Percentiles rank a stretch among this genome's conserved stretches.
phyloP scores from a whole-genome alignment of 768 basidiomycete species.

The Leccinum rimulosum region DNA sequence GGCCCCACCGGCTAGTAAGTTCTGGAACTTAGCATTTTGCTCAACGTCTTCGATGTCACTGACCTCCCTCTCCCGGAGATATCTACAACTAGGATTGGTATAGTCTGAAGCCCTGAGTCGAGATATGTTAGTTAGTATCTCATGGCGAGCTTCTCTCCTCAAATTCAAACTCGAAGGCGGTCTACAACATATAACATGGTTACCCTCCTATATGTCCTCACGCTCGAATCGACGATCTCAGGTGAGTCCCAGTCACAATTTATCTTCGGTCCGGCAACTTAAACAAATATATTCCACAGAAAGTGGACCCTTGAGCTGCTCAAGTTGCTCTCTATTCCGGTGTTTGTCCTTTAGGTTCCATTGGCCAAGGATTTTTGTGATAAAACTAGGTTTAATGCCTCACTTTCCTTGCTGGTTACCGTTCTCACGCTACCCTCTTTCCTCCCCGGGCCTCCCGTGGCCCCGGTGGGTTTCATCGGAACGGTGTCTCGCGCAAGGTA shows the following conservation, averaged over 20 bases:
- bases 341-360: background rate
- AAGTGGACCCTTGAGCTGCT: background rate
- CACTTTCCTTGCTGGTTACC: background rate
- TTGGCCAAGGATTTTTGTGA: background rate
- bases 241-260: background rate
- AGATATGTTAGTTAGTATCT: background rate
- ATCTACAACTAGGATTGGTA: background rate
- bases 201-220: too few species aligned
- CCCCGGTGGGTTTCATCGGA: background rate
- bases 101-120: background rate
- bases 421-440: background rate
- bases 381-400: background rate
- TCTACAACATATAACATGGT: background rate
- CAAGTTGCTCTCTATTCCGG: background rate
- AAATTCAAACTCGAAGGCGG: background rate
- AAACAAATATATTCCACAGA: background rate
- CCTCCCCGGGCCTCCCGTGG: background rate
- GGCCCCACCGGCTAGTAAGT: background rate
- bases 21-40: background rate
- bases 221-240: background rate
- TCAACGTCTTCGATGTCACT: background rate
- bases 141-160: background rate
- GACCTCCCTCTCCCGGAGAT: background rate
- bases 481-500: background rate
- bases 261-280: background rate